Base-by-base conservation (phyloP, 148 eudicot species). In the Heliamphora exappendiculata region DNA sequence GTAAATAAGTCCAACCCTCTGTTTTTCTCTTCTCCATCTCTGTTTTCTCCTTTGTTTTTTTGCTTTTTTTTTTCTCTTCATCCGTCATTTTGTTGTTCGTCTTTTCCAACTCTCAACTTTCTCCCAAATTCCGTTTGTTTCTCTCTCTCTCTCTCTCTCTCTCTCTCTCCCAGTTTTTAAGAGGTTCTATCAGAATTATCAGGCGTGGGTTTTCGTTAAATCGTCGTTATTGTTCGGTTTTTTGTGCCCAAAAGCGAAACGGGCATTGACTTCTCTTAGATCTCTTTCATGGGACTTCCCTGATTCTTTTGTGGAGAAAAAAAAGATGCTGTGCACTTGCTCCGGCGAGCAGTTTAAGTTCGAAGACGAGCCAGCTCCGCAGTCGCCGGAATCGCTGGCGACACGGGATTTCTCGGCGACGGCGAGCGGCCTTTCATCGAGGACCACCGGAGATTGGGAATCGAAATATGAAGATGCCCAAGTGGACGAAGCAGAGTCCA, bases 401-500 rank as follows among this genome's bases (percentile, higher is more conserved):
- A 91, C 96, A 5, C 81, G 96, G 80, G 97, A 92, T 81, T 95
- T 88, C 82, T 95, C 98, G 2, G 88, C 83, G 7, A 86, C 98
- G 2, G 88, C 83, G 7, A 86, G 95, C 55, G 95, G 89, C 39
- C 59, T 87, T 59, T 95, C 97, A 0, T 88, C 96, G 11, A 83
- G 92, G 79, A 95, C 89, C 26, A 95, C 89, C 29, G 86, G 83
- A 17, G 94, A 88, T 65, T 90, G 89, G 85, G 96, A 89, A 70
- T 86, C 94, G 1, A 91, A 86, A 68, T 78, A 87, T 63, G 97
- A 92, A 77, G 98, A 91, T 84, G 92, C 91, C 49, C 96, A 89
- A 84, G 97, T 95, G 14, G 97, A 95, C 82, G 97, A 95, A 87
- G 98, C 88, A 79, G 98, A 95, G 76, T 95, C 97, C 82, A 95